These are phyloP conservation scores for peach (Prunus persica) DNA, from an alignment of 306 rosid species.

Conservation along the genomic window Prunus_persica_NCBIv2 NC_034010.1:22591001-22591500, in stretches of 20 bases:
- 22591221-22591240: neutral
- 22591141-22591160: neutral
- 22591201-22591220: neutral
- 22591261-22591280: constrained; percentile 21
- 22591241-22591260: constrained; percentile 28
- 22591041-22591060: neutral
- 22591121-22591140: neutral
- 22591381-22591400: neutral
- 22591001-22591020: neutral
- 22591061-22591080: neutral
- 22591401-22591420: neutral
- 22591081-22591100: constrained; percentile 6
- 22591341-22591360: neutral
- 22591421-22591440: constrained; percentile 10
- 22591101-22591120: neutral
- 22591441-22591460: neutral
- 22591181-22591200: constrained; percentile 11
- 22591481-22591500: constrained; percentile 39
- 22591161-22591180: constrained; percentile 10
- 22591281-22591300: constrained; percentile 8
- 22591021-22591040: neutral
- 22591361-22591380: neutral
- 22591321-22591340: neutral
- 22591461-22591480: constrained; percentile 10
- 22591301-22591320: neutral